Conservation (phyloP, 73 alveolate genomes). For the Tetrahymena malaccensis region DNA sequence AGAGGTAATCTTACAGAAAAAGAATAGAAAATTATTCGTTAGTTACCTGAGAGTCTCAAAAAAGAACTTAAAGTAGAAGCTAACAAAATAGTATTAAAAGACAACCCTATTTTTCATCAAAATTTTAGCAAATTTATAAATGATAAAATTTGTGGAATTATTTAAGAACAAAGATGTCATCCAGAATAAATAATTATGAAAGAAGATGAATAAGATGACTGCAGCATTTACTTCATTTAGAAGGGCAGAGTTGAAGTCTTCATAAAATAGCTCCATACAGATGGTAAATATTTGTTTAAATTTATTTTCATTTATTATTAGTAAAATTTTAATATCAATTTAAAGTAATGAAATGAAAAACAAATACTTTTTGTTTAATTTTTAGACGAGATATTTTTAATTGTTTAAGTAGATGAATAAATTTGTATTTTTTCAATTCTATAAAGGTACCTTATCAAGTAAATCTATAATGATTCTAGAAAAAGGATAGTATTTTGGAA, state of each 20-base stretch:
- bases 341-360: too few relatives aligned
- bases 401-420: too few relatives aligned
- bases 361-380: too few relatives aligned
- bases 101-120: constrained; percentile 9
- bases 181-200: constrained; percentile 20
- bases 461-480: not conserved
- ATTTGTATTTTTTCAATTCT: too few relatives aligned
- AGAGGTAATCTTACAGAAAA: not conserved
- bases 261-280: not conserved
- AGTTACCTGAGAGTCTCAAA: constrained; percentile 17
- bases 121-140: constrained; percentile 15
- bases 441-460: not conserved
- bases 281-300: too few relatives aligned
- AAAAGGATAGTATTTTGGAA: constrained; percentile 1
- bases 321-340: too few relatives aligned
- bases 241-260: constrained; percentile 14
- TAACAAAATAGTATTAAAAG: constrained; percentile 11
- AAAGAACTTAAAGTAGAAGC: constrained; percentile 23
- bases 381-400: too few relatives aligned
- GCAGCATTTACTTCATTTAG: constrained; percentile 4
- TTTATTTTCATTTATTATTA: too few relatives aligned
- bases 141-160: constrained; percentile 6
- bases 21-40: constrained; percentile 10
- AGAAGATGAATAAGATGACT: constrained; percentile 1
- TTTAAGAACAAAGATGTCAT: not conserved